Evolutionary conservation across 768 basidiomycete species (phyloP).

Genomic region (Boletus rufocinnamomeus): DNA sequence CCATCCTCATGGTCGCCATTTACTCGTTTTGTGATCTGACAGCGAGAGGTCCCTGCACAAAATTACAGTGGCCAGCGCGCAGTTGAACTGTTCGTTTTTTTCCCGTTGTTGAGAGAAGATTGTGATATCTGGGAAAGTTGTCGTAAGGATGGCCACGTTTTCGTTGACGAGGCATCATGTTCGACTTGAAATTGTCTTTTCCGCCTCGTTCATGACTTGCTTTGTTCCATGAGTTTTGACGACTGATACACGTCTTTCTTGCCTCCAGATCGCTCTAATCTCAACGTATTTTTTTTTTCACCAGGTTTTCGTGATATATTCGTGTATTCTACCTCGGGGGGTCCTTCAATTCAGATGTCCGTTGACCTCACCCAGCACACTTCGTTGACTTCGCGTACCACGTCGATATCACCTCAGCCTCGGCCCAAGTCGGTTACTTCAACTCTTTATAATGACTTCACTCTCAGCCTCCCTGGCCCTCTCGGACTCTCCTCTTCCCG

Average conservation of each 20-base stretch:
- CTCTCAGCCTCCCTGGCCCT: not conserved
- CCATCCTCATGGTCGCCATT: not conserved
- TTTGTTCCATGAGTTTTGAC: slow-evolving; percentile 35
- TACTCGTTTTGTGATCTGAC: not conserved
- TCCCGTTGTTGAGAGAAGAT: not conserved
- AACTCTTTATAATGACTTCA: slow-evolving; percentile 26
- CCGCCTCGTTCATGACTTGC: slow-evolving; percentile 30
- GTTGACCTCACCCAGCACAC: slow-evolving; percentile 20
- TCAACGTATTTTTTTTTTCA: slow-evolving; percentile 4
- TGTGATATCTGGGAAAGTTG: slow-evolving; percentile 19
- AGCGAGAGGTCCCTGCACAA: not conserved
- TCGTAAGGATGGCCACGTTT: slow-evolving; percentile 36
- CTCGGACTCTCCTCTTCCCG: slow-evolving; percentile 12
- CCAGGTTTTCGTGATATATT: slow-evolving; percentile 13
- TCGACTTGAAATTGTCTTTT: slow-evolving; percentile 18
- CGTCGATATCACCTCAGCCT: slow-evolving; percentile 15
- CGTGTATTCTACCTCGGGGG: slow-evolving; percentile 21
- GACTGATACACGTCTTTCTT: slow-evolving; percentile 30
- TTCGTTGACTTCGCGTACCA: slow-evolving; percentile 20
- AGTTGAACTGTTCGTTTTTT: not conserved
- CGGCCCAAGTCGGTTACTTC: slow-evolving; percentile 16
- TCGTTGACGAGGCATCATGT: slow-evolving; percentile 26
- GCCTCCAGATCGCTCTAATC: slow-evolving; percentile 9
- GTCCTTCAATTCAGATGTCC: slow-evolving; percentile 24
- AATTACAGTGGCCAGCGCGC: not conserved